Base-by-base conservation (phyloP, 345 rosid species). In the Alliaria petiolata region DNA sequence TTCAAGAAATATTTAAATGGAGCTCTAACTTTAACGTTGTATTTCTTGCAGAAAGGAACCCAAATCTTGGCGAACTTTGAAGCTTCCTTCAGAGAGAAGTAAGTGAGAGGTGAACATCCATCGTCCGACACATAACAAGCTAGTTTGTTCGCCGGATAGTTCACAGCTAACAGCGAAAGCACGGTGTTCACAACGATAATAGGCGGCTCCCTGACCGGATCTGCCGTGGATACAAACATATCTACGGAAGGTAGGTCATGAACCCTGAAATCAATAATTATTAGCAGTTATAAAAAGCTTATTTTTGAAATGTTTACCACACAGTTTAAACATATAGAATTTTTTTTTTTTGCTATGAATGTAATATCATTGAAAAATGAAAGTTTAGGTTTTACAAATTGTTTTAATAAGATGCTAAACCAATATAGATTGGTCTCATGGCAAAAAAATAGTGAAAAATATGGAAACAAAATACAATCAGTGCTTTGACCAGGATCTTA, bases 41-140 rank as follows among this genome's bases (percentile, higher is more conserved):
- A 53, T 30, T 30, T 53, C 12, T 30, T 53, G 58, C 58, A 53
- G 38, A 53, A 53, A 53, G 58, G 60, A 54, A 54, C 60, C 60
- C 60, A 54, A 54, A 54, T 54, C 40, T 33, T 54, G 60, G 60
- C 39, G 25, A 54, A 54, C 40, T 54, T 54, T 0, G 22, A 54
- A 54, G 60, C 22, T 33, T 54, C 60, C 60, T 54, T 31, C 7
- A 54, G 60, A 54, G 40, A 54, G 25, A 54, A 54, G 22, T 31
- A 54, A 30, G 60, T 54, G 60, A 54, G 40, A 15, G 40, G 40
- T 33, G 60, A 54, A 25, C 60, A 54, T 26, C 60, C 60, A 54
- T 54, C 60, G 39, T 54, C 60, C 3, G 60, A 54, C 1, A 54
- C 60, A 54, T 54, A 54, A 33, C 60, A 54, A 5, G 60, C 60